These are phyloP conservation scores for Calonectria crousiana DNA, from an alignment of 2,329 filamentous ascomycete genomes.

Conservation along the genomic window DNA sequence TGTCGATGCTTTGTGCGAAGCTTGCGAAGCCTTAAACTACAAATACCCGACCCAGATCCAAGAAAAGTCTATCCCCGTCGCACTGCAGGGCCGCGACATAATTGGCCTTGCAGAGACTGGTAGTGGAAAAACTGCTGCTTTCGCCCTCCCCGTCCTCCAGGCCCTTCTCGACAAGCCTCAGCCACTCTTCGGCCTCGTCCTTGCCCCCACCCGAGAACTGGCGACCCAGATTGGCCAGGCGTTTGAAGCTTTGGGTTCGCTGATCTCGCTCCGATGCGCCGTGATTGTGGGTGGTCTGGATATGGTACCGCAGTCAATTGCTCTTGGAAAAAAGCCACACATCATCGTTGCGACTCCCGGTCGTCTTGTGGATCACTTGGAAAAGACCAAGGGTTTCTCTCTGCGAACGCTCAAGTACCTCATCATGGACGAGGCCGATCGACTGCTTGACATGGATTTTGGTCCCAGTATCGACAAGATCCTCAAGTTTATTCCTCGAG, in stretches of 20 bases:
- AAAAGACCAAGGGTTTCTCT: slow-evolving; percentile 97
- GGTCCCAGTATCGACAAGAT: slow-evolving; percentile 94
- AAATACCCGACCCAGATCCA: slow-evolving; percentile 92
- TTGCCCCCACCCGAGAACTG: slow-evolving; percentile 93
- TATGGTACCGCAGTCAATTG: slow-evolving; percentile 92
- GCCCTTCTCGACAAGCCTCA: slow-evolving; percentile 90
- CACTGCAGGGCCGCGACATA: slow-evolving; percentile 84
- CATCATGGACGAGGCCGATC: slow-evolving; percentile 95
- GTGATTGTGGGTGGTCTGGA: slow-evolving; percentile 95
- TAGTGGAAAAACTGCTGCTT: slow-evolving; percentile 95
- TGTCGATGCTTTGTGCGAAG: slow-evolving; percentile 88
- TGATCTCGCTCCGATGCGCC: slow-evolving; percentile 88
- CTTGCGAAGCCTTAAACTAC: slow-evolving; percentile 85
- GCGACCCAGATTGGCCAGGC: slow-evolving; percentile 91
- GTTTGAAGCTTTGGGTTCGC: slow-evolving; percentile 87
- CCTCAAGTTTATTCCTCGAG: slow-evolving; percentile 85
- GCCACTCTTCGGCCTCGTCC: slow-evolving; percentile 86
- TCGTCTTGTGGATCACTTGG: slow-evolving; percentile 88
- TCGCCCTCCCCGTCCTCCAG: slow-evolving; percentile 92
- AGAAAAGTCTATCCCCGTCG: slow-evolving; percentile 82
- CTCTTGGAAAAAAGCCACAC: slow-evolving; percentile 95
- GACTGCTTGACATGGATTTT: slow-evolving; percentile 93
- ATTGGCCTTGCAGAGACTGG: slow-evolving; percentile 97
- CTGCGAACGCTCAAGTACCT: slow-evolving; percentile 85
- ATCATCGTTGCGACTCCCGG: slow-evolving; percentile 94